Conservation (phyloP, 441 rosid species). For the Lepidium campestre region DNA sequence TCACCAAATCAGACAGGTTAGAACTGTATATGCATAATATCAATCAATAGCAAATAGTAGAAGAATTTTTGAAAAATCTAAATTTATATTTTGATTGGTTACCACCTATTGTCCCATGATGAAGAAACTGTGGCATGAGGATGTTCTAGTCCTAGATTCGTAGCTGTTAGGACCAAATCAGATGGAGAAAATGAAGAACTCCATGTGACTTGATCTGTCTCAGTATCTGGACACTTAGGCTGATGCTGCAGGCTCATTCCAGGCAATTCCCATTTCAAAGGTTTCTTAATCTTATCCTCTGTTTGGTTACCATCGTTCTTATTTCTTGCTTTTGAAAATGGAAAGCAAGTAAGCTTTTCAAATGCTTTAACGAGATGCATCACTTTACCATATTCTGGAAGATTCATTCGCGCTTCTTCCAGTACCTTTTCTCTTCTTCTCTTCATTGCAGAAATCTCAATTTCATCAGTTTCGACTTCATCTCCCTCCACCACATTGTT, state of each 20-base stretch:
- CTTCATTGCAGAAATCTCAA: slow-evolving; percentile 38
- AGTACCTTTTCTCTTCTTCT: slow-evolving; percentile 70
- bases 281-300: slow-evolving; percentile 32
- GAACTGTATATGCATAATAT: neutral
- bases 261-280: slow-evolving; percentile 69
- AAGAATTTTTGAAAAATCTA: neutral
- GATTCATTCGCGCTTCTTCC: slow-evolving; percentile 70
- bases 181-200: slow-evolving; percentile 4
- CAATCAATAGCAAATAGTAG: neutral
- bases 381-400: slow-evolving; percentile 73
- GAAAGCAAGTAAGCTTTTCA: slow-evolving; percentile 54
- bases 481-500: slow-evolving; percentile 14
- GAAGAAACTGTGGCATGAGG: slow-evolving; percentile 20
- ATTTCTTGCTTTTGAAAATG: slow-evolving; percentile 32
- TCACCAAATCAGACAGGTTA: neutral
- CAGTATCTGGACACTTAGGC: slow-evolving; percentile 33
- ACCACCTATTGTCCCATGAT: slow-evolving; percentile 18
- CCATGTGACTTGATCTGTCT: slow-evolving; percentile 18
- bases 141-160: slow-evolving; percentile 11
- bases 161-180: slow-evolving; percentile 22
- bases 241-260: slow-evolving; percentile 40
- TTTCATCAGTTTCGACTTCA: slow-evolving; percentile 10
- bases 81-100: neutral
- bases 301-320: slow-evolving; percentile 25
- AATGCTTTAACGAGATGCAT: slow-evolving; percentile 81